Base-by-base conservation (phyloP, 2,329 filamentous ascomycete species). In the Cladosporium sp. region DNA sequence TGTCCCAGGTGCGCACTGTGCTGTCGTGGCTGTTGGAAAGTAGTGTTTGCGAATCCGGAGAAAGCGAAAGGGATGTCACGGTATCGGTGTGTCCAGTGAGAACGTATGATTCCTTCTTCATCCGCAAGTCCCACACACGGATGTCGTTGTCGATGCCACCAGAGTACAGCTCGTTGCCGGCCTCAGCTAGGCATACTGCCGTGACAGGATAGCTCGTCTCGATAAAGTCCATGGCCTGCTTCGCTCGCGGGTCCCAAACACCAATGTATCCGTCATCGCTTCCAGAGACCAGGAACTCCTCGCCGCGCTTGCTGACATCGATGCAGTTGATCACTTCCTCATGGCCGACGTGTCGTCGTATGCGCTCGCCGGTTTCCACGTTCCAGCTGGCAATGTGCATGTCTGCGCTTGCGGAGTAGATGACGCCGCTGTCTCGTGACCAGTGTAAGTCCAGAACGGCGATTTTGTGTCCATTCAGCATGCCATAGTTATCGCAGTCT, bases 121-220 rank as follows among this genome's bases (percentile, higher is more conserved):
- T 98, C 70, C 95, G 88, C 74, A 98, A 81, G 78, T 99, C 95
- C 94, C 95, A 99, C 23, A 96, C 93, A 73, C 93, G 92, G 77
- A 99, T 96, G 72, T 96, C 93, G 75, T 98, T 97, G 80, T 98
- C 95, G 71, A 99, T 97, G 26, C 93, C 91, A 56, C 94, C 94
- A 7, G 91, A 91, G 78, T 95, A 99, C 29, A 99, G 87, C 80
- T 98, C 95, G 76, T 97, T 97, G 21, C 95, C 95, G 1, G 94
- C 93, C 77, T 97, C 93, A 0, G 93, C 90, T n/a, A 98, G 83
- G 18, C 93, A 92, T 6, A 98, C 88, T 0, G 94, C 91, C 1
- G 95, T 98, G 65, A 99, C 88, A 1, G 95, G 95, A 67, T 96
- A 96, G 67, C 95, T 90, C 0, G 93, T 97, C 75, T 94, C 88